Evolutionary conservation across 345 rosid species (phyloP).

Genomic region (Gossypioides kirkii): DNA sequence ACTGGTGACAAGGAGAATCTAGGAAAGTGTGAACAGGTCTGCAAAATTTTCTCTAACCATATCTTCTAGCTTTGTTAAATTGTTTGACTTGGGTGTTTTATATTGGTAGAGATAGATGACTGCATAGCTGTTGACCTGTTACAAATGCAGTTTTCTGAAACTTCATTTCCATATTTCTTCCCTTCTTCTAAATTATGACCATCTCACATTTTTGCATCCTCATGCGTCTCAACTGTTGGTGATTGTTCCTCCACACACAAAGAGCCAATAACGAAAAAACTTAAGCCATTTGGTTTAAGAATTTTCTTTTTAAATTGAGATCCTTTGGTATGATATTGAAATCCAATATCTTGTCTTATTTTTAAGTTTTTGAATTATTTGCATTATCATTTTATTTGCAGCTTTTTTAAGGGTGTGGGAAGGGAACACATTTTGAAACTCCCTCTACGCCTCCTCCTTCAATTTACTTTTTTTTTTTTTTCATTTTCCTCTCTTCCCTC

Average conservation of each 20-base stretch:
- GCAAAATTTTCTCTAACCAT: constrained; percentile 14
- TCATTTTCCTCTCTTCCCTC: background rate
- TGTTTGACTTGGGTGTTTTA: background rate
- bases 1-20: constrained; percentile 73
- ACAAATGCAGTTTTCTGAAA: background rate
- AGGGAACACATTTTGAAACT: background rate
- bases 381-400: background rate
- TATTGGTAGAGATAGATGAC: background rate
- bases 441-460: background rate
- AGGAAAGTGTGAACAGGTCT: constrained; percentile 98
- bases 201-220: background rate
- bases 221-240: background rate
- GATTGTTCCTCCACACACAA: background rate
- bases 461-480: background rate
- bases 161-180: background rate
- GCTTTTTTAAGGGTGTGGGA: background rate
- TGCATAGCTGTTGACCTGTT: background rate
- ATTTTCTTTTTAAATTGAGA: background rate
- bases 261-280: background rate
- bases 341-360: constrained; percentile 4
- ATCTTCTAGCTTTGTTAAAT: constrained; percentile 12
- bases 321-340: background rate
- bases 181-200: background rate
- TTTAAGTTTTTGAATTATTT: background rate
- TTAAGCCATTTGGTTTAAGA: background rate